Conservation (phyloP, 1,284 basidiomycete species). For the Moesziomyces globuligerus region DNA sequence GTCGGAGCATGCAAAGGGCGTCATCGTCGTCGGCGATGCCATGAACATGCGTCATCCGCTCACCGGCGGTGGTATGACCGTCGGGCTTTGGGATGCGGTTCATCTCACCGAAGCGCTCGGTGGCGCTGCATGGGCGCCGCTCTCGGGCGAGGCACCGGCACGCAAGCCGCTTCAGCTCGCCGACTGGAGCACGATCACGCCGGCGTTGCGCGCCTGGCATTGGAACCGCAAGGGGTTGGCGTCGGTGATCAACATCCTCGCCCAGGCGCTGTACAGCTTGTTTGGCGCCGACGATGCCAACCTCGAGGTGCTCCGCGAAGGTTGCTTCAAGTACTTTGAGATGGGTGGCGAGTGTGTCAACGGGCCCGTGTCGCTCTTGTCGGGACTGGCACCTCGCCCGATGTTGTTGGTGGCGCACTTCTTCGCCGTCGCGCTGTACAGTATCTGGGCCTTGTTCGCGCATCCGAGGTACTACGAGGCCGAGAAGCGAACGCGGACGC, state of each 20-base stretch:
- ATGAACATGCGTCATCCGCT: constrained; percentile 99
- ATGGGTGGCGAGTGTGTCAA: constrained; percentile 86
- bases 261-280: constrained; percentile 64
- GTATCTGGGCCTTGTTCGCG: constrained; percentile 85
- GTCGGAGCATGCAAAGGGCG: constrained; percentile 73
- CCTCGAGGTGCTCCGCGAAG: constrained; percentile 84
- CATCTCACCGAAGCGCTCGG: constrained; percentile 61
- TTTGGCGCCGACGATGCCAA: constrained; percentile 72
- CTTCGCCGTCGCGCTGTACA: constrained; percentile 93
- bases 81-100: constrained; percentile 65
- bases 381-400: constrained; percentile 77
- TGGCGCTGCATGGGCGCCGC: constrained; percentile 54
- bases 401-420: constrained; percentile 87
- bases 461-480: constrained; percentile 26
- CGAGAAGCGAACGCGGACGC: constrained; percentile 21
- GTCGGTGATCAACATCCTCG: constrained; percentile 66
- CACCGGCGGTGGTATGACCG: constrained; percentile 76
- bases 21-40: constrained; percentile 89
- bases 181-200: constrained; percentile 51
- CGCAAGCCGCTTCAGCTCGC: constrained; percentile 42
- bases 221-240: constrained; percentile 63
- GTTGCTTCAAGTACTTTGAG: constrained; percentile 98
- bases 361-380: constrained; percentile 77
- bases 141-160: constrained; percentile 8
- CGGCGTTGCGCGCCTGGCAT: constrained; percentile 61